A percentile compares a stretch with the other conserved stretches of the same genome.
phyloP scores from a whole-genome alignment of 106 monocot species.

The Acorus calamus region DNA sequence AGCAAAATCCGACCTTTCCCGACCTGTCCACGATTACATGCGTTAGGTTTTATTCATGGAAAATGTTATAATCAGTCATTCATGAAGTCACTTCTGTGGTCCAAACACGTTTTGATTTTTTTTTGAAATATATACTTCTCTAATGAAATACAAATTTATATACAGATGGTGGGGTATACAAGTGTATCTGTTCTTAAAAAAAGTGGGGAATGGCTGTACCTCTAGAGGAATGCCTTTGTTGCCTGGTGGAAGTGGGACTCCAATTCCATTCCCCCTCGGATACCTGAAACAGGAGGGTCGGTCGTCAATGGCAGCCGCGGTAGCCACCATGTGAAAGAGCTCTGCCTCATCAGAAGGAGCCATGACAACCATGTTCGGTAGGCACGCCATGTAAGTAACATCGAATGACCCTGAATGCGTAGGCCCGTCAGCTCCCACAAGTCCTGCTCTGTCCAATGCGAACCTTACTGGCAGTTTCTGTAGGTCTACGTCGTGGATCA shows the following conservation, averaged over 20 bases:
- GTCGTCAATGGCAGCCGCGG: constrained; percentile 75
- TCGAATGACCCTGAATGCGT: constrained; percentile 89
- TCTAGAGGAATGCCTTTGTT: constrained; percentile 90
- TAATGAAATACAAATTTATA: too few relatives aligned
- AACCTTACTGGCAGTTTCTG: constrained; percentile 95
- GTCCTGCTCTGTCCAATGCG: constrained; percentile 89
- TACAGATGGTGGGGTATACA: too few relatives aligned
- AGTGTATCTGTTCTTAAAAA: too few relatives aligned
- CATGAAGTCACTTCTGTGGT: too few relatives aligned
- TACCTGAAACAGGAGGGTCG: constrained; percentile 87
- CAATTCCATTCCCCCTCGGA: constrained; percentile 81
- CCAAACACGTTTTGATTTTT: too few relatives aligned
- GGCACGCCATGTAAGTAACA: constrained; percentile 91
- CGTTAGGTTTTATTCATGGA: too few relatives aligned
- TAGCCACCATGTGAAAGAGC: constrained; percentile 96
- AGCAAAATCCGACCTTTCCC: constrained; percentile 70
- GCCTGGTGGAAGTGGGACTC: constrained; percentile 55
- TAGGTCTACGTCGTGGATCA: constrained; percentile 89
- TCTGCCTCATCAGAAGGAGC: constrained; percentile 93
- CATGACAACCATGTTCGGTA: constrained; percentile 97
- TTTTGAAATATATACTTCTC: too few relatives aligned
- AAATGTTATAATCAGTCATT: too few relatives aligned
- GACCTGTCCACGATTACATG: constrained; percentile 24
- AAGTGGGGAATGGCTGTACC: constrained; percentile 23
- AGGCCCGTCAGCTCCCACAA: constrained; percentile 92